Conservation (phyloP, 2,329 filamentous ascomycete genomes). For the Chrysoporthe austroafricana region DNA sequence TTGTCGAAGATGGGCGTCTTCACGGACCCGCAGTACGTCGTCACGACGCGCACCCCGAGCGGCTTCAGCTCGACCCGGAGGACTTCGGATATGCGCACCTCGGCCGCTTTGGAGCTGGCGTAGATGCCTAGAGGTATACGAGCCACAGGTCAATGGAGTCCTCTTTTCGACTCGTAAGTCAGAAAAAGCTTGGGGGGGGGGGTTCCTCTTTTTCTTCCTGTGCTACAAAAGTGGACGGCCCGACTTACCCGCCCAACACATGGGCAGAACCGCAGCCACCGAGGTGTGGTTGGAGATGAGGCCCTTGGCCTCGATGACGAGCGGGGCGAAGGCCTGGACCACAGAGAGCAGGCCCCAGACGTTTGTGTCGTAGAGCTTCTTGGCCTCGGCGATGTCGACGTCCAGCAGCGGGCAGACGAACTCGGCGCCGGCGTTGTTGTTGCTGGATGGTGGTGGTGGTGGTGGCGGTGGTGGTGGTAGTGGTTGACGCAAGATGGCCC, state of each 20-base stretch:
- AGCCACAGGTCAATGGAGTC: too few relatives aligned
- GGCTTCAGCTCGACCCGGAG: constrained; percentile 8
- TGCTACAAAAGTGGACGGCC: too few relatives aligned
- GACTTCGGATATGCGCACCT: constrained; percentile 5
- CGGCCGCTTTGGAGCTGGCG: constrained; percentile 18
- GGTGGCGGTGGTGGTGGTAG: too few relatives aligned
- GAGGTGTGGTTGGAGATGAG: constrained; percentile 21
- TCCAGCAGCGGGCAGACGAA: constrained; percentile 16
- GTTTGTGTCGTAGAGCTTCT: constrained; percentile 19
- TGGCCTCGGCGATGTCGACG: constrained; percentile 15
- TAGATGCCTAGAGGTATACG: neutral
- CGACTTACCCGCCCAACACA: constrained; percentile 22
- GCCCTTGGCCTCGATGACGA: constrained; percentile 15
- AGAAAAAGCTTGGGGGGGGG: too few relatives aligned
- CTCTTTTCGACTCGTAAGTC: too few relatives aligned
- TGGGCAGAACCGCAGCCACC: constrained; percentile 5
- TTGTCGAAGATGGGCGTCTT: constrained; percentile 20
- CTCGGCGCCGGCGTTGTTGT: constrained; percentile 6
- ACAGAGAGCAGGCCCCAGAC: constrained; percentile 17
- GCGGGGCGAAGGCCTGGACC: constrained; percentile 16
- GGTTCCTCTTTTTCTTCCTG: too few relatives aligned
- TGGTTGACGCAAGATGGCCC: too few relatives aligned
- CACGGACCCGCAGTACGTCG: constrained; percentile 3
- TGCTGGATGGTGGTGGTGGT: too few relatives aligned
- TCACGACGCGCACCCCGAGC: constrained; percentile 14